Evolutionary conservation across 2,329 filamentous ascomycete species (phyloP).

Genomic region (Colletotrichum agaves): DNA sequence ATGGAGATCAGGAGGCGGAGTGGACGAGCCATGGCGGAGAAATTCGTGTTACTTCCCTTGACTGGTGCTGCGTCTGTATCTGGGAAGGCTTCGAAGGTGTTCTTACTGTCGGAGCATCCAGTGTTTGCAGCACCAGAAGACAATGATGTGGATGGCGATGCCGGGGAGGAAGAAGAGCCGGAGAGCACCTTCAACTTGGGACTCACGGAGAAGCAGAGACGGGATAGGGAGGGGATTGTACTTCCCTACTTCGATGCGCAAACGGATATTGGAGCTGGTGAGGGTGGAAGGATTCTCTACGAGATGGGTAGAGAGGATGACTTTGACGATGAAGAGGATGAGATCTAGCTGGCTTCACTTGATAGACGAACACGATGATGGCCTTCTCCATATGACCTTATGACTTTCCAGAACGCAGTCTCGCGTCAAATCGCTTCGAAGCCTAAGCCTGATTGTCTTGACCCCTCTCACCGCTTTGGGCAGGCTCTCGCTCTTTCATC

Average conservation of each 20-base stretch:
- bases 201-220: conserved; percentile 89
- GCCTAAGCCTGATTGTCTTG: no score
- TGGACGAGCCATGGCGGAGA: conserved; percentile 80
- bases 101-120: conserved; percentile 81
- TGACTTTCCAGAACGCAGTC: conserved; percentile 1
- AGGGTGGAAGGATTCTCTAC: conserved; percentile 93
- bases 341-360: conserved; percentile 66
- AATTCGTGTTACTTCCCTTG: conserved; percentile 60
- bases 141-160: conserved; percentile 46
- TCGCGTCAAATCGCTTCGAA: no score
- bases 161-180: conserved; percentile 60
- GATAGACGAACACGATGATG: neutral
- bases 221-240: conserved; percentile 88
- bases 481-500: no score
- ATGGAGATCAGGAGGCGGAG: conserved; percentile 89
- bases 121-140: conserved; percentile 66
- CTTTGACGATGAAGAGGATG: conserved; percentile 96
- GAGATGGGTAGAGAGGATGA: conserved; percentile 98
- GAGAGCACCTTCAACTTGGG: conserved; percentile 87
- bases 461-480: no score
- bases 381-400: neutral
- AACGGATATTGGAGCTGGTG: conserved; percentile 79
- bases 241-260: conserved; percentile 98
- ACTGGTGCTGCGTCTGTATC: conserved; percentile 25
- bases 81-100: conserved; percentile 49